These are phyloP conservation scores for Suillus weaverae DNA, from an alignment of 768 basidiomycete genomes.

Conservation along the genomic window DNA sequence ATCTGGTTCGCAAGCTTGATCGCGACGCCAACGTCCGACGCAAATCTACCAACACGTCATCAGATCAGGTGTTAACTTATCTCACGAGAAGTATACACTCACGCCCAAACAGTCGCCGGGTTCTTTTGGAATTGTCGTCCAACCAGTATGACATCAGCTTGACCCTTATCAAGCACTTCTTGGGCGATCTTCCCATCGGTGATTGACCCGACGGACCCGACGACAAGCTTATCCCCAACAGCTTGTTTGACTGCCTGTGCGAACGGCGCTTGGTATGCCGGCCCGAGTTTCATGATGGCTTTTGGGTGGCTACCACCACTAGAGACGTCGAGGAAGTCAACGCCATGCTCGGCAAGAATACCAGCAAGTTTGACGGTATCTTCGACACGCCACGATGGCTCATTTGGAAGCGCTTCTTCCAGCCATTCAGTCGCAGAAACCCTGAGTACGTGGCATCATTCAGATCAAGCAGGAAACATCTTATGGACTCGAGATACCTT, in stretches of 20 bases:
- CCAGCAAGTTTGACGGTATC: slow-evolving; percentile 64
- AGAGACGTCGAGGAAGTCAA: slow-evolving; percentile 77
- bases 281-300: slow-evolving; percentile 28
- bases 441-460: slow-evolving; percentile 28
- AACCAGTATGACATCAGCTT: slow-evolving; percentile 49
- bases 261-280: slow-evolving; percentile 57
- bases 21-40: slow-evolving; percentile 53
- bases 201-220: slow-evolving; percentile 28
- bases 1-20: slow-evolving; percentile 53
- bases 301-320: slow-evolving; percentile 56
- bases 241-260: slow-evolving; percentile 53
- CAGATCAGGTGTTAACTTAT: not conserved
- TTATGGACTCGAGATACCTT: slow-evolving; percentile 39
- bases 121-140: slow-evolving; percentile 62
- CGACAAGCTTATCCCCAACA: slow-evolving; percentile 40
- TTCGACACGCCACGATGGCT: slow-evolving; percentile 65
- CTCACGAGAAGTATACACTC: slow-evolving; percentile 13
- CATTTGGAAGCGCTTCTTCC: slow-evolving; percentile 54
- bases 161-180: slow-evolving; percentile 40
- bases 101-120: slow-evolving; percentile 46
- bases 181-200: slow-evolving; percentile 43
- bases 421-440: slow-evolving; percentile 78
- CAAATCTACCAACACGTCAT: slow-evolving; percentile 33
- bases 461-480: not conserved
- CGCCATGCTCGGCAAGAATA: slow-evolving; percentile 60